Base-by-base conservation (phyloP, 163 green algal species). In the Scenedesmus sp. region DNA sequence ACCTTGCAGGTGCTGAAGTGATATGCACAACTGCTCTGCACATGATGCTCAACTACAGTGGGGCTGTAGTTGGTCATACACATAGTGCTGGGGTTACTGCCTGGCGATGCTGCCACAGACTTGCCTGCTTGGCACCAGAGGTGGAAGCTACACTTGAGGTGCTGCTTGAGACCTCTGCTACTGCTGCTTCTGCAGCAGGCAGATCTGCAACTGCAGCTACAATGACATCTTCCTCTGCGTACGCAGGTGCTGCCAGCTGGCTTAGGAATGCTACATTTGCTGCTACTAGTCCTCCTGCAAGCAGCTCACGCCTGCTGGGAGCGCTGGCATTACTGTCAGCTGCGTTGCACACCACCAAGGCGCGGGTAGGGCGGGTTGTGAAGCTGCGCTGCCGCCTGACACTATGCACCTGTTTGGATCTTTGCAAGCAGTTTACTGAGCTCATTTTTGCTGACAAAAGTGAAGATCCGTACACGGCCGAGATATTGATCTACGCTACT, bases 111-210 rank as follows among this genome's bases (percentile, higher is more conserved):
- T 46, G 34, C 34, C 34, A 46, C 34, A 34, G 6, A 79, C 85
- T 13, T 66, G 79, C 85, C 85, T 90, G 85, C 52, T 90, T 90
- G 8, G 5, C 16, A 46, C 18, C 85, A 54, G 46, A 66, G 4
- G 66, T 26, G n/a, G 85, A 16, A 67, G 64, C 52, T 83, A n/a
- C n/a, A 77, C 85, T 90, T 55, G 85, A 56, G 13, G 82, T 76
- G 62, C 85, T 90, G 85, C 85, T 83, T 4, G 64, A 16, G 18
- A 90, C 66, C 66, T 83, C 64, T 34, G 66, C 85, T 67, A 56
- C 66, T 67, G 85, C 16, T 55, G 66, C 12, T 20, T 64, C 52
- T 12, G 46, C 23, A 23, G 18, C 82, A 66, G 82, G 20, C 82
- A 16, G 55, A 54, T 46, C 73, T 76, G 73, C n/a, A 62, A 60